These are phyloP conservation scores for Metschnikowia cubensis DNA, from an alignment of 805 yeast species.

Conservation along the genomic window DNA sequence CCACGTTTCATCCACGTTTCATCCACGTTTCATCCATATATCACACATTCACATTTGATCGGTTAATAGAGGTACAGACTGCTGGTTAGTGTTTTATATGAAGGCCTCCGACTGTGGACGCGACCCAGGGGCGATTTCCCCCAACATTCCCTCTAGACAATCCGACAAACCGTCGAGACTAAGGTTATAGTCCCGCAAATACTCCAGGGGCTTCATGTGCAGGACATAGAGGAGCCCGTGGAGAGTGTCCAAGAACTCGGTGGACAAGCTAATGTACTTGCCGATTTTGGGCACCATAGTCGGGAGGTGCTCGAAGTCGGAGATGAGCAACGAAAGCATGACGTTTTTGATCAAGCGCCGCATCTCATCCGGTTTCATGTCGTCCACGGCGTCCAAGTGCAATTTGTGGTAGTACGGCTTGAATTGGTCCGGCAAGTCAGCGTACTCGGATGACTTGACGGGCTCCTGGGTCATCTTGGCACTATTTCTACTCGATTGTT, in stretches of 20 bases:
- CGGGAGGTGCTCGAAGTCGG: constrained; percentile 29
- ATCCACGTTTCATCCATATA: no score
- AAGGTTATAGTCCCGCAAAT: constrained; percentile 18
- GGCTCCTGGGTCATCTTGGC: not conserved
- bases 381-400: constrained; percentile 29
- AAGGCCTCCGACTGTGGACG: no score
- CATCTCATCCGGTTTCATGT: constrained; percentile 25
- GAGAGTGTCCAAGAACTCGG: constrained; percentile 29
- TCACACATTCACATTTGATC: no score
- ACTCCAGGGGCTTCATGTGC: constrained; percentile 26
- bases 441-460: not conserved
- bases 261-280: constrained; percentile 22
- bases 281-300: constrained; percentile 25
- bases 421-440: constrained; percentile 21
- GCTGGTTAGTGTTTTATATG: no score
- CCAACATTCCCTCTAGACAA: constrained; percentile 28
- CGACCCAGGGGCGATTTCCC: not conserved
- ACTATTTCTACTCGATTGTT: not conserved
- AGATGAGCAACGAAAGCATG: constrained; percentile 31
- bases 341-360: constrained; percentile 30
- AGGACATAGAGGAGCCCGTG: constrained; percentile 26
- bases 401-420: constrained; percentile 23
- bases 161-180: constrained; percentile 16
- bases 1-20: no score
- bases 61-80: no score